A percentile compares a stretch with the other conserved stretches of the same genome.
These are phyloP conservation scores for Calycina marina DNA, from an alignment of 2,329 filamentous ascomycete genomes.

Conservation along the genomic window DNA sequence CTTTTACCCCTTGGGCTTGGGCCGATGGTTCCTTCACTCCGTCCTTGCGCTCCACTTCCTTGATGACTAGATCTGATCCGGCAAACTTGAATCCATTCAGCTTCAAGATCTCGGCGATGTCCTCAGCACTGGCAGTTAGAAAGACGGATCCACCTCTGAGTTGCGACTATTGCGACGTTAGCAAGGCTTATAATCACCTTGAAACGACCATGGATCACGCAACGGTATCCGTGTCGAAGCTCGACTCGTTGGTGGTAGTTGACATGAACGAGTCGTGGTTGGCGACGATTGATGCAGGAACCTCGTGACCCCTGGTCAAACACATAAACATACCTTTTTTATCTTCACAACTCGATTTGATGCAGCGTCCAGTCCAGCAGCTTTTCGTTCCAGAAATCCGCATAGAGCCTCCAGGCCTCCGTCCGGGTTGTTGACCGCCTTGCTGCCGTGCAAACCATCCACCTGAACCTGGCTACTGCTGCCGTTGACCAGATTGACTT, in stretches of 20 bases:
- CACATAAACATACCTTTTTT: slow-evolving; percentile 58
- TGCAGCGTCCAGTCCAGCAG: slow-evolving; percentile 36
- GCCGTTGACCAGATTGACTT: slow-evolving; percentile 19
- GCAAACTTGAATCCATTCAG: slow-evolving; percentile 58
- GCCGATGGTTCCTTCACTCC: slow-evolving; percentile 31
- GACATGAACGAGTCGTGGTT: slow-evolving; percentile 26
- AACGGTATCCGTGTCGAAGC: slow-evolving; percentile 14
- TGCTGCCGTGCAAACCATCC: slow-evolving; percentile 52
- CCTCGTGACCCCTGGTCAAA: slow-evolving; percentile 22
- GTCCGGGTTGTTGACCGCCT: slow-evolving; percentile 49
- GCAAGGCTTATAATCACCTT: slow-evolving; percentile 31
- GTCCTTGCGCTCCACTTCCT: slow-evolving; percentile 27
- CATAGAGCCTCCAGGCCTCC: slow-evolving; percentile 52
- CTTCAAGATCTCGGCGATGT: slow-evolving; percentile 49
- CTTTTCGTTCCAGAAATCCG: slow-evolving; percentile 57
- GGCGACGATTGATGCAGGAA: slow-evolving; percentile 22
- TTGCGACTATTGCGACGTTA: slow-evolving; percentile 58
- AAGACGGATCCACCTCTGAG: slow-evolving; percentile 54
- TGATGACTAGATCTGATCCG: slow-evolving; percentile 40
- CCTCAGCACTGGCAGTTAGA: slow-evolving; percentile 49
- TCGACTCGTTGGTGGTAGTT: slow-evolving; percentile 22
- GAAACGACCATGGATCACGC: slow-evolving; percentile 21
- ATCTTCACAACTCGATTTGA: slow-evolving; percentile 39
- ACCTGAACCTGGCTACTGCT: slow-evolving; percentile 27
- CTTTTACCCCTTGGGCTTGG: slow-evolving; percentile 45